Conservation (phyloP, 2,329 filamentous ascomycete genomes). For the Alternaria burnsii region DNA sequence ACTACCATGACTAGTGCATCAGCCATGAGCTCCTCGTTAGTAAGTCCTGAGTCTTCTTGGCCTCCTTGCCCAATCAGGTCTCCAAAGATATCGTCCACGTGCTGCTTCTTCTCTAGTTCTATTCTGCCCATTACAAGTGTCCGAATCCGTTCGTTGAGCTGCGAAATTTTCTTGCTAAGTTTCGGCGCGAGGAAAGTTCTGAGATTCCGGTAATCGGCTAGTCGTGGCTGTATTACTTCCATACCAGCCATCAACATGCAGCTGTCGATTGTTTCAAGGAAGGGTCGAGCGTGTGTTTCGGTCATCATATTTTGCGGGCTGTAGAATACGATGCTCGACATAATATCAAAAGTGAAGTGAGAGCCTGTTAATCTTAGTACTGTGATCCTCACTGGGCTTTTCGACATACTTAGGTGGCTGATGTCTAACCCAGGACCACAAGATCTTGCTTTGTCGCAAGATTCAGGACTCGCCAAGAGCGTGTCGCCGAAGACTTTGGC, state of each 20-base stretch:
- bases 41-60: background rate
- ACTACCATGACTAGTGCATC: constrained; percentile 4
- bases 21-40: background rate
- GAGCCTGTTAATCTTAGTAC: background rate
- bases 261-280: background rate
- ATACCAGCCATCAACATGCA: background rate
- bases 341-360: constrained; percentile 14
- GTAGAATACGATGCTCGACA: constrained; percentile 8
- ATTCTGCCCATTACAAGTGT: background rate
- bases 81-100: constrained; percentile 1
- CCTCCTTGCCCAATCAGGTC: background rate
- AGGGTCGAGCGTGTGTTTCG: background rate
- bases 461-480: background rate
- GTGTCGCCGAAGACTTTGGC: constrained; percentile 4
- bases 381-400: background rate
- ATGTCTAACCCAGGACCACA: background rate
- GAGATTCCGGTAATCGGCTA: background rate
- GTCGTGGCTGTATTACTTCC: background rate
- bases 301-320: background rate
- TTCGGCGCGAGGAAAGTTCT: background rate
- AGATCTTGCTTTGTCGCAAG: no score
- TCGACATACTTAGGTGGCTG: background rate
- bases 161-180: background rate
- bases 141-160: background rate
- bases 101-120: constrained; percentile 5